Base-by-base conservation (phyloP, 2,329 filamentous ascomycete species). In the Coleophoma cylindrospora region DNA sequence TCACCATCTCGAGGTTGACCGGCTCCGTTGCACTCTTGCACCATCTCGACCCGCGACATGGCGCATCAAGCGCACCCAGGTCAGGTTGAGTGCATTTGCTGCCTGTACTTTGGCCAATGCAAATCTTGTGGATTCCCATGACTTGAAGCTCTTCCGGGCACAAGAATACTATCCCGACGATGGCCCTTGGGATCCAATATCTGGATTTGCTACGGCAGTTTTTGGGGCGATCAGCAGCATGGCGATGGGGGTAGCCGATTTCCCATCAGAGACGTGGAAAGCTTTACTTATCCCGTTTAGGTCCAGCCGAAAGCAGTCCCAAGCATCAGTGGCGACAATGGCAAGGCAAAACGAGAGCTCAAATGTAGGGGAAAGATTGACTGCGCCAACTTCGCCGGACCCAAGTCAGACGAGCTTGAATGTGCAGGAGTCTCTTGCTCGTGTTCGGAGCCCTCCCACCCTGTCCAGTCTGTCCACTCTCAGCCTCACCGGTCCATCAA, bases 171-270 rank as follows among this genome's bases (percentile, higher is more conserved):
- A 85, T 56, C 87, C 86, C 0, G 86, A 89, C 50, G 80, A 84
- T 15, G 85, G 89, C 47, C 89, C 89, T 0, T 81, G 79, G 57
- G 89, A 91, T 54, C 89, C 89, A 0, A 78, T 94, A 33, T 83
- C 85, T 10, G 89, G 87, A 19, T 85, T 81, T 15, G 83, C 88
- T 0, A 79, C 81, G 40, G 87, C 90, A 0, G 68, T 95, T 2
- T 73, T 94, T 33, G 85, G 86, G 4, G 90, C 91, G 21, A 72
- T 91, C 40, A 83, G 85, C 34, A 84, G 79, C 15, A 84, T 96
- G 53, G 81, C 87, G 61, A 85, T 92, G 76, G 87, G 88, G 1
- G 75, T 94, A 43, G 87, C 87, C 1, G 89, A 95, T 60, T 75
- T 83, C 57, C 80, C 80, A 2, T 66, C 74, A 17, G 74, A 80